Evolutionary conservation across 2,329 filamentous ascomycete species (phyloP).

Genomic region (Cryoendolithus antarcticus): DNA sequence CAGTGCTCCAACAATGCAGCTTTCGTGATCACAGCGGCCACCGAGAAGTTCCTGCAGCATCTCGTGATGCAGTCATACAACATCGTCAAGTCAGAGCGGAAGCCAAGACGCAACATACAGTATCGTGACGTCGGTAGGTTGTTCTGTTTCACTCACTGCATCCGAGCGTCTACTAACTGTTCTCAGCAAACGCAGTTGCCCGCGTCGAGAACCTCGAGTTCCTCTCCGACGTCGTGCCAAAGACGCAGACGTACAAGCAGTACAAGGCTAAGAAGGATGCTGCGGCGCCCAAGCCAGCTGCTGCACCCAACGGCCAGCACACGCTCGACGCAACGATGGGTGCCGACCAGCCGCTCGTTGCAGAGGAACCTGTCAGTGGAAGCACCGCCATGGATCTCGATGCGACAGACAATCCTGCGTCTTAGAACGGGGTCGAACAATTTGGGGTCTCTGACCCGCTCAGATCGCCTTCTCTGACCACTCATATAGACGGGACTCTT

Average conservation of each 20-base stretch:
- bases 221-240: conserved; percentile 78
- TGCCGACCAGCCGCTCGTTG: neutral
- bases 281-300: conserved; percentile 4
- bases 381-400: no score
- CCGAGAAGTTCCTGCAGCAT: conserved; percentile 93
- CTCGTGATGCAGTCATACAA: conserved; percentile 74
- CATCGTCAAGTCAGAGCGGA: conserved; percentile 80
- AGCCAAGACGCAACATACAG: conserved; percentile 85
- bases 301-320: conserved; percentile 6
- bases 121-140: conserved; percentile 78
- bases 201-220: conserved; percentile 93
- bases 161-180: neutral
- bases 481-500: no score
- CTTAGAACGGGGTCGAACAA: no score
- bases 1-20: conserved; percentile 88
- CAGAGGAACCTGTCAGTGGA: no score
- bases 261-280: conserved; percentile 48
- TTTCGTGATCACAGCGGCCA: conserved; percentile 85
- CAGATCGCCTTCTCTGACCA: no score
- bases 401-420: no score
- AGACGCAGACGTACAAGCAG: conserved; percentile 68
- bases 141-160: neutral
- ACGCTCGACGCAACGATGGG: conserved; percentile 10
- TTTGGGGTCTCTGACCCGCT: no score
- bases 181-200: conserved; percentile 64